Base-by-base conservation (phyloP, 352 stramenopile genomes). In the Pythium sp. region DNA sequence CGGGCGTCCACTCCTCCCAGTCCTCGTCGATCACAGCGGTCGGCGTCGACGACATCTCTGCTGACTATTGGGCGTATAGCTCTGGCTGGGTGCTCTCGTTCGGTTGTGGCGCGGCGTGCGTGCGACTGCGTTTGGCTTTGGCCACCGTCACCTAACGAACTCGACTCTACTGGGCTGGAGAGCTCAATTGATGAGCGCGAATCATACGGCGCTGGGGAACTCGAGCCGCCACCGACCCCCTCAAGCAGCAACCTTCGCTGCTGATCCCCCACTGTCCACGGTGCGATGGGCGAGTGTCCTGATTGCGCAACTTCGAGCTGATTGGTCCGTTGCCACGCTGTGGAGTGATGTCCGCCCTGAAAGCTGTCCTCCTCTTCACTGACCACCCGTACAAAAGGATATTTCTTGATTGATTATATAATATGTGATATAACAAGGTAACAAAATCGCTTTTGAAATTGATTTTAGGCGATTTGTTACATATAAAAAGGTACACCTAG, bases 1-100 rank as follows among this genome's bases (percentile, higher is more conserved):
- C 86, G 34, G 92, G 92, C 62, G 92, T 87, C 93, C 94, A 98
- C 71, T 98, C 94, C 66, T 98, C 94, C 90, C 90, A 97, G 75
- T 97, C 91, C 67, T 97, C 89, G 64, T 95, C 87, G n/a, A 72
- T 67, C 53, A 43, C 55, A 26, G n/a, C 67, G 20, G 59, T 67
- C 34, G 58, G 18, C 66, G 65, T 38, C 47, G 51, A 12, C 26
- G 20, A 20, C 58, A 51, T 62, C 6, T 22, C 34, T 43, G 38
- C 26, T 34, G 14, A 62, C 56, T 62, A 49, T 20, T 8, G 32
- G 32, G 30, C 2, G 30, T 32, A 5, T 62, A 22, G 32, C 18
- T 15, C 7, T 38, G 24, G 24, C 54, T 59, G 15, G 54, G 38
- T 14, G 12, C 38, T 18, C 38, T 46, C 38, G 38, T 46, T 46